Evolutionary conservation across 2,329 filamentous ascomycete genomes (phyloP).

Genomic region (Verticillium dahliae): DNA sequence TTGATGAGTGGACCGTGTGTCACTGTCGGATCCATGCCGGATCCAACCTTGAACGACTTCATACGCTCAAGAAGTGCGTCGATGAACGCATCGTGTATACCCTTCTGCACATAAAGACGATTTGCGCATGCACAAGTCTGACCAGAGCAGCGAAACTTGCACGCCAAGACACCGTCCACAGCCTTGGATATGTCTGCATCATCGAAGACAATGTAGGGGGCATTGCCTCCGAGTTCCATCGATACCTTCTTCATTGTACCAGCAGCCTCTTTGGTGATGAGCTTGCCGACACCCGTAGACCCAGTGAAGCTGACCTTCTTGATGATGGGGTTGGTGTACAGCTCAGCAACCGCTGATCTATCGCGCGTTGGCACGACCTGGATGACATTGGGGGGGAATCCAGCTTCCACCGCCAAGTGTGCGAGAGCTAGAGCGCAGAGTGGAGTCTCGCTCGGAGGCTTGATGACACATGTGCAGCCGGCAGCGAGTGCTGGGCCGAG

Average conservation of each 20-base stretch:
- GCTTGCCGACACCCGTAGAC: slow-evolving; percentile 35
- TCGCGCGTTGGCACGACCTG: slow-evolving; percentile 21
- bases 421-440: slow-evolving; percentile 61
- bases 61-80: slow-evolving; percentile 44
- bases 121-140: slow-evolving; percentile 56
- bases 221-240: slow-evolving; percentile 69
- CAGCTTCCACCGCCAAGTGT: slow-evolving; percentile 57
- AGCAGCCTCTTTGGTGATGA: slow-evolving; percentile 63
- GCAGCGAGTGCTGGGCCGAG: slow-evolving; percentile 52
- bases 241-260: slow-evolving; percentile 67
- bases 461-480: slow-evolving; percentile 64
- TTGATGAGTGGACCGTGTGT: slow-evolving; percentile 61
- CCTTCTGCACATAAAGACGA: slow-evolving; percentile 40
- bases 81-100: slow-evolving; percentile 52
- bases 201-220: slow-evolving; percentile 69
- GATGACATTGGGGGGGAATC: slow-evolving; percentile 60
- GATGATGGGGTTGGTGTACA: slow-evolving; percentile 31
- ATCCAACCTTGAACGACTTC: slow-evolving; percentile 49
- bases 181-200: slow-evolving; percentile 64
- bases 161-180: slow-evolving; percentile 57
- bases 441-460: slow-evolving; percentile 65
- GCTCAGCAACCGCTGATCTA: slow-evolving; percentile 6
- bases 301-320: slow-evolving; percentile 72
- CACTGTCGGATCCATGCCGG: slow-evolving; percentile 45
- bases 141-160: slow-evolving; percentile 66